Percentiles rank a stretch among this genome's conserved stretches.
These are phyloP conservation scores for Vaccinium darrowii DNA, from an alignment of 148 eudicot species.

Conservation along the genomic window DNA sequence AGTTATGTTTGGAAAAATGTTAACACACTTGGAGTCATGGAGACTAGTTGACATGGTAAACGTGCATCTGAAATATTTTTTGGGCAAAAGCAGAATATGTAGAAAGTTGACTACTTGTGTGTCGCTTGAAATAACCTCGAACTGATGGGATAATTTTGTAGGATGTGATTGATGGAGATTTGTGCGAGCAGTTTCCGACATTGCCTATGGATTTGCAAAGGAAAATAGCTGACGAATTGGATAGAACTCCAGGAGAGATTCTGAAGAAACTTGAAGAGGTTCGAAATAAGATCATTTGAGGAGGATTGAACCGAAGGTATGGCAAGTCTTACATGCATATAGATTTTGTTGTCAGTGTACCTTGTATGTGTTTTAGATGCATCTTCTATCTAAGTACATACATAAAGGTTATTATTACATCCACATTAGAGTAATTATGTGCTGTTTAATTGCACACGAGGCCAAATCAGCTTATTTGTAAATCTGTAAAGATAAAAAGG, in stretches of 20 bases:
- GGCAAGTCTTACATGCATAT: not conserved
- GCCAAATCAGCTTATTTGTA: not conserved
- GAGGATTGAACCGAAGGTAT: conserved; percentile 17
- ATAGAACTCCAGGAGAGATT: conserved; percentile 91
- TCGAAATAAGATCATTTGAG: conserved; percentile 82
- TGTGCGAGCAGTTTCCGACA: conserved; percentile 92
- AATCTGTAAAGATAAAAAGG: not conserved
- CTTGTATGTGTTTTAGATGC: no score
- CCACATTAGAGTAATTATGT: not conserved
- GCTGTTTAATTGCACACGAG: not conserved
- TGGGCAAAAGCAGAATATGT: not conserved
- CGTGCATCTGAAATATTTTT: not conserved
- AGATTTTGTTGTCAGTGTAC: not conserved
- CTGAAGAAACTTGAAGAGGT: conserved; percentile 95
- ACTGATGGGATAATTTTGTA: conserved; percentile 29
- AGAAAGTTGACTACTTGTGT: not conserved
- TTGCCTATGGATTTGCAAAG: conserved; percentile 94
- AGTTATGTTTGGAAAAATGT: not conserved
- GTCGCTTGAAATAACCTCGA: not conserved
- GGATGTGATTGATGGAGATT: conserved; percentile 99
- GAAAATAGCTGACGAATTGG: conserved; percentile 95
- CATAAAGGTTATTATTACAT: no score
- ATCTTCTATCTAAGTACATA: not conserved
- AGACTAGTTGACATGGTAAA: not conserved
- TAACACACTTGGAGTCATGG: not conserved